Evolutionary conservation across 192 early-diverging fungal species (phyloP).

Genomic region (Coemansia sp.): DNA sequence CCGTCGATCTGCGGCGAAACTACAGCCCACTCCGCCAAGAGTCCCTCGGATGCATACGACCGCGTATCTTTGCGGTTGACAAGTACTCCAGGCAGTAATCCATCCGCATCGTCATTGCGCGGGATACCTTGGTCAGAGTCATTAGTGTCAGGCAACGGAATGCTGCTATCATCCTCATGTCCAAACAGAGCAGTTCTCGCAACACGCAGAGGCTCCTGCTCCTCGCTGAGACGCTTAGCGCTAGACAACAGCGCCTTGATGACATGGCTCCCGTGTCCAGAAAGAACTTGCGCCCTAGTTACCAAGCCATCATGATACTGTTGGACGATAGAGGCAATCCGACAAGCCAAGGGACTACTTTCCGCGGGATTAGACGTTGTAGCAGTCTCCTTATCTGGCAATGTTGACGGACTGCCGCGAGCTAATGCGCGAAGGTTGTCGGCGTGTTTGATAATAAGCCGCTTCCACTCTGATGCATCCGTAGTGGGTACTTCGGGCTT

Average conservation of each 20-base stretch:
- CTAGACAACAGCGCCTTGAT: conserved; percentile 31
- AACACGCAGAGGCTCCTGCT: conserved; percentile 35
- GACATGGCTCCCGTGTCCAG: conserved; percentile 17
- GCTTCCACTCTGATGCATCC: conserved; percentile 27
- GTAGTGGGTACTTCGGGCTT: neutral
- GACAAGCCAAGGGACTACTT: conserved; percentile 15
- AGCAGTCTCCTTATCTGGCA: neutral
- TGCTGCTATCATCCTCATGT: conserved; percentile 29
- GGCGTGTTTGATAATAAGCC: conserved; percentile 44
- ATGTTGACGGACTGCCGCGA: conserved; percentile 1
- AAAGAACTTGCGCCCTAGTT: conserved; percentile 15
- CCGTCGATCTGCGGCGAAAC: conserved; percentile 60
- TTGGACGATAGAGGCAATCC: conserved; percentile 26
- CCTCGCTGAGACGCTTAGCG: conserved; percentile 25
- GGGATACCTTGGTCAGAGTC: conserved; percentile 11
- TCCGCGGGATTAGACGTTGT: neutral
- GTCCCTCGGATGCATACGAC: conserved; percentile 37
- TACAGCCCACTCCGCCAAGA: conserved; percentile 62
- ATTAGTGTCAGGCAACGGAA: conserved; percentile 12
- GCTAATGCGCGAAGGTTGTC: conserved; percentile 28
- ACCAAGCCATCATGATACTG: conserved; percentile 29
- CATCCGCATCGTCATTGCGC: conserved; percentile 43
- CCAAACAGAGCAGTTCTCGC: conserved; percentile 47
- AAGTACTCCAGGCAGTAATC: conserved; percentile 31
- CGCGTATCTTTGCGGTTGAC: conserved; percentile 40